Evolutionary conservation across 2,329 filamentous ascomycete species (phyloP).

Genomic region (Ceratocystis lukuohia): DNA sequence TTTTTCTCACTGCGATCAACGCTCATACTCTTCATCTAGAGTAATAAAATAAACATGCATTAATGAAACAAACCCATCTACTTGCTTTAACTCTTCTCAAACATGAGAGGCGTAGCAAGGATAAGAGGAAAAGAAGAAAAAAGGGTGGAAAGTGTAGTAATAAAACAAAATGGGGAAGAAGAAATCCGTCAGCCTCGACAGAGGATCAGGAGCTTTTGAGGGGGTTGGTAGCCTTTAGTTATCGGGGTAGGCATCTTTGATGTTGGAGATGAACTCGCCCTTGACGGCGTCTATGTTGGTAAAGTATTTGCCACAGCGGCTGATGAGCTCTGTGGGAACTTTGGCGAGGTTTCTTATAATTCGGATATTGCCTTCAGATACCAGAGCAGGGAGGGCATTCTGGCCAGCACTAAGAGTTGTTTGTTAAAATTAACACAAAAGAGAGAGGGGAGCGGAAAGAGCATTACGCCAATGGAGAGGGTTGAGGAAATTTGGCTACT

Average conservation of each 20-base stretch:
- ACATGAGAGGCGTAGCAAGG: background rate
- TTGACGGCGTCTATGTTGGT: conserved; percentile 61
- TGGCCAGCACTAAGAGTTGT: conserved; percentile 6
- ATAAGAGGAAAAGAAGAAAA: conserved; percentile 2
- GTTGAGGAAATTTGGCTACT: conserved; percentile 29
- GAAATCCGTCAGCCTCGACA: background rate
- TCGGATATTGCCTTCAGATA: conserved; percentile 62
- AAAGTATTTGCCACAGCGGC: conserved; percentile 71
- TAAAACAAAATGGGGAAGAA: conserved; percentile 8
- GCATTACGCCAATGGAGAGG: no score
- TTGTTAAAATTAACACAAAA: background rate
- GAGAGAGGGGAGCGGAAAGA: background rate
- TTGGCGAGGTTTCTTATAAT: conserved; percentile 35
- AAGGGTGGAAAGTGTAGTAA: conserved; percentile 2
- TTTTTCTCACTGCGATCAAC: background rate
- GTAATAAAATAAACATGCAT: conserved; percentile 2
- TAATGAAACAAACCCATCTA: background rate
- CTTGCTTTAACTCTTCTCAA: background rate
- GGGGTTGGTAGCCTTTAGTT: conserved; percentile 38
- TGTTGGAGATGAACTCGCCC: conserved; percentile 69
- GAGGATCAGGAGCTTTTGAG: background rate
- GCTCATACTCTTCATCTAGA: background rate
- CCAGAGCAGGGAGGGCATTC: conserved; percentile 13
- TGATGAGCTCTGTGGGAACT: conserved; percentile 47
- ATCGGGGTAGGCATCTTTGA: conserved; percentile 69